Percentiles rank a stretch among this genome's conserved stretches.
Evolutionary conservation across 805 yeast species (phyloP).

Genomic region (Blastobotrys americana): DNA sequence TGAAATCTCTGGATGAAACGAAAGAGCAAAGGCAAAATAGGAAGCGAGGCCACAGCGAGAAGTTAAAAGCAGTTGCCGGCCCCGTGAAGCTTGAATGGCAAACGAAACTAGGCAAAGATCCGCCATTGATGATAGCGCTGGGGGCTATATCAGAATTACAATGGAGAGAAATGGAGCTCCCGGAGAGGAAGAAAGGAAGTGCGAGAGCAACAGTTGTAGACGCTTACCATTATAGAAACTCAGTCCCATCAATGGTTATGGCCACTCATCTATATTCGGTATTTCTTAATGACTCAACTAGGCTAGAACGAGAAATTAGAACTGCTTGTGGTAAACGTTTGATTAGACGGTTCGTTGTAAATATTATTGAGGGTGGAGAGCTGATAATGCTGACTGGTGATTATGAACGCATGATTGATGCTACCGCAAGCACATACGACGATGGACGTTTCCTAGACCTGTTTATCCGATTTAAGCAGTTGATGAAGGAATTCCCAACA

Average conservation of each 20-base stretch:
- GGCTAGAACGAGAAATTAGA: slow-evolving; percentile 30
- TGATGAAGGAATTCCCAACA: slow-evolving; percentile 25
- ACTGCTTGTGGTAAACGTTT: slow-evolving; percentile 20
- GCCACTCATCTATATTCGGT: slow-evolving; percentile 32
- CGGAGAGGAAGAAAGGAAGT: slow-evolving; percentile 20
- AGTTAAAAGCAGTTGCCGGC: slow-evolving; percentile 14
- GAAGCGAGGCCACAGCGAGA: slow-evolving; percentile 14
- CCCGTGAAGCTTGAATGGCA: slow-evolving; percentile 18
- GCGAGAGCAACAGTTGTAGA: slow-evolving; percentile 23
- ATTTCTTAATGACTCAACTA: slow-evolving; percentile 30
- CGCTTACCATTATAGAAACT: slow-evolving; percentile 21
- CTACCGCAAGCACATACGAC: slow-evolving; percentile 5
- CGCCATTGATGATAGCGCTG: slow-evolving; percentile 20
- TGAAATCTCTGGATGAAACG: slow-evolving; percentile 21
- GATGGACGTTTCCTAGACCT: background rate
- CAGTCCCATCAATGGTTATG: slow-evolving; percentile 29
- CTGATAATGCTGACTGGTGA: slow-evolving; percentile 24
- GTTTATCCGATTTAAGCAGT: slow-evolving; percentile 15
- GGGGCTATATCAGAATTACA: slow-evolving; percentile 20
- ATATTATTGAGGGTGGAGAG: slow-evolving; percentile 28
- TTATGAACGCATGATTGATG: slow-evolving; percentile 11
- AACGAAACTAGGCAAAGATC: slow-evolving; percentile 1
- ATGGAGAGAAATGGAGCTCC: slow-evolving; percentile 29
- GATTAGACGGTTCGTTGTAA: slow-evolving; percentile 26
- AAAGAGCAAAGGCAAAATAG: slow-evolving; percentile 12